Conservation (phyloP, 2,329 filamentous ascomycete genomes). For the Fusarium sp. region DNA sequence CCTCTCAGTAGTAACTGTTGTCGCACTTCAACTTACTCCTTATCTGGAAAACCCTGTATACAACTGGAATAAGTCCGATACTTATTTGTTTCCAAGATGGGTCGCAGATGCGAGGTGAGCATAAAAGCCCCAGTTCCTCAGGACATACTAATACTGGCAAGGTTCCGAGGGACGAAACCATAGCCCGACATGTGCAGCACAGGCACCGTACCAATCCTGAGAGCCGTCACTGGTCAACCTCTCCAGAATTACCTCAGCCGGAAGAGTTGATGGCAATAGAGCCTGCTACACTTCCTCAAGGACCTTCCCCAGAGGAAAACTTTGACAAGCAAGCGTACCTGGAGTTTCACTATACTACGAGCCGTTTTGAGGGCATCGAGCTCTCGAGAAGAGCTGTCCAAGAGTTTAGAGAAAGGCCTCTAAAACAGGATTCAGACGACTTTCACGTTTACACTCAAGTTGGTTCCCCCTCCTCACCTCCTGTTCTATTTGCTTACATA, state of each 20-base stretch:
- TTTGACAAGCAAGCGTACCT: conserved; percentile 67
- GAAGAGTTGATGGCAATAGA: conserved; percentile 41
- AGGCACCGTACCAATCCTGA: neutral
- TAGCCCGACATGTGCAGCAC: conserved; percentile 22
- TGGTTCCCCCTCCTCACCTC: neutral
- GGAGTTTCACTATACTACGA: conserved; percentile 77
- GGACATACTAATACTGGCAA: conserved; percentile 6
- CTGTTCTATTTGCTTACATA: conserved; percentile 1
- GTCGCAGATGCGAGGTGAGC: conserved; percentile 6
- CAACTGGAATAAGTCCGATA: neutral
- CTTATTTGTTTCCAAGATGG: neutral
- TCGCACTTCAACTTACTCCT: neutral
- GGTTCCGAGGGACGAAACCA: conserved; percentile 20
- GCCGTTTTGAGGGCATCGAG: conserved; percentile 79
- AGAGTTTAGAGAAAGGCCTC: conserved; percentile 62
- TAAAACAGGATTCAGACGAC: conserved; percentile 61
- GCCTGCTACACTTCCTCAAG: conserved; percentile 28
- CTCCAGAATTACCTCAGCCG: conserved; percentile 43
- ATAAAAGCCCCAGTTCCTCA: neutral
- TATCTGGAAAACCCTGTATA: neutral
- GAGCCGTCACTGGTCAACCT: conserved; percentile 23
- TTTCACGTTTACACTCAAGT: conserved; percentile 77
- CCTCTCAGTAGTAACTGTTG: neutral
- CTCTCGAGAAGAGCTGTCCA: conserved; percentile 75
- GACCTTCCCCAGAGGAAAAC: neutral